Evolutionary conservation across 2,329 filamentous ascomycete species (phyloP).

Genomic region (Arthrobotrys musiformis): DNA sequence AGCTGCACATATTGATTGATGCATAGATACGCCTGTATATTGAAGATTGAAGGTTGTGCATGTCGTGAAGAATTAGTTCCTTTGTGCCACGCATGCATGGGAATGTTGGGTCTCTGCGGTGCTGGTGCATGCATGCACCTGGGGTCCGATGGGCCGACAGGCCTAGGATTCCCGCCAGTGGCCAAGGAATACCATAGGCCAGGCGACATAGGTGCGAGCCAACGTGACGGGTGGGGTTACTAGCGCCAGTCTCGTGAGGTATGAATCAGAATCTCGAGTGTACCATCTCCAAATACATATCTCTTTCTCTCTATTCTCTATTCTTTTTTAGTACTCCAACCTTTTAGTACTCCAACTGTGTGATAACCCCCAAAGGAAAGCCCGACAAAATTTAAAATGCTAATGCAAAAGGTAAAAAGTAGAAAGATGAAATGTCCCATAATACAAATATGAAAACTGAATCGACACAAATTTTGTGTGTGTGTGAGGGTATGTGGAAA

Average conservation of each 20-base stretch:
- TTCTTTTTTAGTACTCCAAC: no score
- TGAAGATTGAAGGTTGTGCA: neutral
- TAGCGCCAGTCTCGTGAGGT: neutral
- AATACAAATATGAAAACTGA: constrained; percentile 1
- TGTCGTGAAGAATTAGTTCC: neutral
- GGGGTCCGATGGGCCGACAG: neutral
- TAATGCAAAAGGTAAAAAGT: neutral
- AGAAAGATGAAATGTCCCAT: neutral
- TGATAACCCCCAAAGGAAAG: neutral
- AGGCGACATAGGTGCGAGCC: neutral
- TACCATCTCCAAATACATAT: neutral
- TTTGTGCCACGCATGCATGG: neutral
- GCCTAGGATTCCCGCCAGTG: neutral
- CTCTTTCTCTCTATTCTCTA: constrained; percentile 13
- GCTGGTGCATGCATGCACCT: neutral
- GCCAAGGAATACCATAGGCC: neutral
- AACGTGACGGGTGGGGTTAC: neutral
- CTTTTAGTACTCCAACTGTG: neutral
- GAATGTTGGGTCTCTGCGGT: neutral
- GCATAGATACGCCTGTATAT: no score
- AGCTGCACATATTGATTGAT: no score
- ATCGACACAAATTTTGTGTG: neutral
- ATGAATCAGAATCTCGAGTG: neutral
- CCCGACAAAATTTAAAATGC: neutral
- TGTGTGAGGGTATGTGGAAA: neutral